Percentiles rank a stretch among this genome's conserved stretches.
These are phyloP conservation scores for Saprolegnia parasitica DNA, from an alignment of 352 stramenopile species.

Conservation along the genomic window DNA sequence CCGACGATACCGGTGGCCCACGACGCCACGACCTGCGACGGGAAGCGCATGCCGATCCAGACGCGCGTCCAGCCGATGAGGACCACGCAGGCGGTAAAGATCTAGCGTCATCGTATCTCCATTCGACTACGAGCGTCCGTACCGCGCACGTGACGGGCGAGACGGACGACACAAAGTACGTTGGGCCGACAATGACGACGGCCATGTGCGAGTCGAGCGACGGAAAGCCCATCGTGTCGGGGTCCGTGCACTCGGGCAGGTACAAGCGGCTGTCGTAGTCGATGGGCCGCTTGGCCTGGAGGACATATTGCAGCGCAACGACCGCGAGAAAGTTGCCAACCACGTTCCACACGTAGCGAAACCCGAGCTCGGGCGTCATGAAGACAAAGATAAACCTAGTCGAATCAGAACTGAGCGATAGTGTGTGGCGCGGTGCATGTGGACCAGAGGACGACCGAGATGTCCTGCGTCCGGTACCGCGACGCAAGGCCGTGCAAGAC, in stretches of 20 bases:
- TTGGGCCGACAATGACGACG: slow-evolving; percentile 57
- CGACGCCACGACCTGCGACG: slow-evolving; percentile 54
- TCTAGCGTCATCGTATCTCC: not conserved
- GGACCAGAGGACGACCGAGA: slow-evolving; percentile 62
- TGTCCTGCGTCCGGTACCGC: slow-evolving; percentile 48
- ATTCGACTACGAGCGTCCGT: not conserved
- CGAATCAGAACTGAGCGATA: no score
- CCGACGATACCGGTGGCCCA: slow-evolving; percentile 55
- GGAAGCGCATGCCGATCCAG: slow-evolving; percentile 46
- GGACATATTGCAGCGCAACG: slow-evolving; percentile 45
- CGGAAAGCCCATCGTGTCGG: slow-evolving; percentile 52
- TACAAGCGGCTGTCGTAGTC: slow-evolving; percentile 42
- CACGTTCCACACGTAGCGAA: slow-evolving; percentile 66
- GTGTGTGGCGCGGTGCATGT: no score
- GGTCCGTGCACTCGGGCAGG: slow-evolving; percentile 35
- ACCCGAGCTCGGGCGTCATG: slow-evolving; percentile 49
- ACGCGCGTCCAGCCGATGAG: slow-evolving; percentile 39
- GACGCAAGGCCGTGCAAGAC: slow-evolving; percentile 33
- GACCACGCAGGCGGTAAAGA: slow-evolving; percentile 30
- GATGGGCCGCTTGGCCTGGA: slow-evolving; percentile 42
- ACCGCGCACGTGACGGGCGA: slow-evolving; percentile 33
- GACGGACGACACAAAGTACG: slow-evolving; percentile 36
- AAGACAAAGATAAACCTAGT: slow-evolving; percentile 58
- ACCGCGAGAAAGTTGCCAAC: slow-evolving; percentile 52
- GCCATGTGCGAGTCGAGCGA: slow-evolving; percentile 75